Percentiles rank a stretch among this genome's conserved stretches.
Conservation (phyloP, 768 basidiomycete genomes). For the Serendipita indica region DNA sequence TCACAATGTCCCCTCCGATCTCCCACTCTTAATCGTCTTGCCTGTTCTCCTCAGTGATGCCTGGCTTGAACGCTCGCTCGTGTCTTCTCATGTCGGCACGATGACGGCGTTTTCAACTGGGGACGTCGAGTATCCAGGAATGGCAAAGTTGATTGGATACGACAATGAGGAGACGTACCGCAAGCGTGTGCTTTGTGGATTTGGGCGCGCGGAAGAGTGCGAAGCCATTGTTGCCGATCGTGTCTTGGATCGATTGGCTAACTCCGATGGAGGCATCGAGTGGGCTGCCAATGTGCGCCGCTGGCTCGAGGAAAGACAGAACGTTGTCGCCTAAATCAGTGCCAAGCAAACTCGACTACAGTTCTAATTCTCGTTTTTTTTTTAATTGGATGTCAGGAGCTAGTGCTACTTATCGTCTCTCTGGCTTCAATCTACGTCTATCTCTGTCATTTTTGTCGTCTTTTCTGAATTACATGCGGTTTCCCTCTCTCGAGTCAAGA, state of each 20-base stretch:
- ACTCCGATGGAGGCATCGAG: constrained; percentile 6
- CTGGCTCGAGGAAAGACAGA: neutral
- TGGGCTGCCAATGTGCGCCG: neutral
- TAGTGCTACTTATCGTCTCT: neutral
- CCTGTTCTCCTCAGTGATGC: constrained; percentile 38
- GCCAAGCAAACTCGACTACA: neutral
- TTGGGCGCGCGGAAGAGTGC: constrained; percentile 65
- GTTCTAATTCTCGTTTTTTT: neutral
- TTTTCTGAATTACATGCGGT: too few relatives aligned
- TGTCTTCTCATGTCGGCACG: constrained; percentile 22
- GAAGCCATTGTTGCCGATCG: constrained; percentile 42
- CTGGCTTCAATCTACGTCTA: neutral
- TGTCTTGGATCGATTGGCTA: constrained; percentile 28
- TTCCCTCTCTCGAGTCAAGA: too few relatives aligned
- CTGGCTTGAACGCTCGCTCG: constrained; percentile 1
- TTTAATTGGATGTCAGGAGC: neutral
- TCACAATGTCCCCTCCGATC: constrained; percentile 38
- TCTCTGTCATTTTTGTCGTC: too few relatives aligned
- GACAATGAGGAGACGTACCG: constrained; percentile 47
- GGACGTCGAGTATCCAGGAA: constrained; percentile 23
- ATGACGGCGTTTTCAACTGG: constrained; percentile 20
- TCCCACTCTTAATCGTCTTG: constrained; percentile 62
- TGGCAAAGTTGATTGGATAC: constrained; percentile 42
- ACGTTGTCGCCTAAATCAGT: too few relatives aligned
- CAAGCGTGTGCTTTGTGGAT: constrained; percentile 53